Conservation (phyloP, 192 early-diverging fungal genomes). For the Backusella sp. region DNA sequence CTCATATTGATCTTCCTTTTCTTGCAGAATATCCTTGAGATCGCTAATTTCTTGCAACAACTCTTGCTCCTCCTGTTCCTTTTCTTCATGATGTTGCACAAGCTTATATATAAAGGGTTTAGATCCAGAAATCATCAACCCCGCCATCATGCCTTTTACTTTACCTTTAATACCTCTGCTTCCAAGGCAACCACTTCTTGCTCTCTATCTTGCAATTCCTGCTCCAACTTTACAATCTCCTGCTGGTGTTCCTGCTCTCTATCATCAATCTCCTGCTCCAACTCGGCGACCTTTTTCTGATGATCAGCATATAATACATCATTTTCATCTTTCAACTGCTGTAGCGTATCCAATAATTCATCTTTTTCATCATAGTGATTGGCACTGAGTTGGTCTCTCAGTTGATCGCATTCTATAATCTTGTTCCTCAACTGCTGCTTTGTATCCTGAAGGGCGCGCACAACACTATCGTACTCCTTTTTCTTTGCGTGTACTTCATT, state of each 20-base stretch:
- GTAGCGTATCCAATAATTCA: conserved; percentile 5
- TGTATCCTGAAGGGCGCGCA: conserved; percentile 5
- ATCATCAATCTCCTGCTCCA: conserved; percentile 19
- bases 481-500: conserved; percentile 13
- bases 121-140: background rate
- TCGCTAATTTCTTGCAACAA: conserved; percentile 12
- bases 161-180: conserved; percentile 30
- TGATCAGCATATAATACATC: background rate
- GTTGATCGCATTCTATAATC: conserved; percentile 20
- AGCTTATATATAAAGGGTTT: background rate
- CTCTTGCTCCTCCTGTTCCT: conserved; percentile 9
- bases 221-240: conserved; percentile 18
- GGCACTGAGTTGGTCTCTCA: conserved; percentile 11
- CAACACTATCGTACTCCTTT: conserved; percentile 39
- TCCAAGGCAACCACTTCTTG: conserved; percentile 31
- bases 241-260: conserved; percentile 23
- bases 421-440: conserved; percentile 28
- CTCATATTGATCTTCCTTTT: background rate
- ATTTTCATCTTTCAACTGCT: conserved; percentile 6
- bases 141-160: background rate
- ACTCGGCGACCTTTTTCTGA: background rate
- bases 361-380: conserved; percentile 3
- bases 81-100: conserved; percentile 15
- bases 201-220: conserved; percentile 30
- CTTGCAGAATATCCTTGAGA: conserved; percentile 9